These are phyloP conservation scores for Fibroporia radiculosa DNA, from an alignment of 768 basidiomycete species.

Conservation along the genomic window DNA sequence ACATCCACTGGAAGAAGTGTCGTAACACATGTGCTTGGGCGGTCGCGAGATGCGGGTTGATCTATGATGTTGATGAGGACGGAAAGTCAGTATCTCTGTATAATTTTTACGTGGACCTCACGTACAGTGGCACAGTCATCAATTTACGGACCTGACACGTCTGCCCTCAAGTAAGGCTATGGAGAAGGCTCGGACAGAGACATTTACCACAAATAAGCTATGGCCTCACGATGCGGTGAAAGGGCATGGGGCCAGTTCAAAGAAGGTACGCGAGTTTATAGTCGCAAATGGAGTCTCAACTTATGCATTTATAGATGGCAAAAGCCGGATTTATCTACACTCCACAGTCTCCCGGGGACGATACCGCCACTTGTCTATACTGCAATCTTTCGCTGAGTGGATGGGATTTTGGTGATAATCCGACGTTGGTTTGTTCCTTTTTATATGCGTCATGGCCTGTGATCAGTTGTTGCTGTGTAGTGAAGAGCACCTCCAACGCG, in stretches of 20 bases:
- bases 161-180: slow-evolving; percentile 60
- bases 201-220: slow-evolving; percentile 44
- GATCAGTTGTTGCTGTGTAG: slow-evolving; percentile 29
- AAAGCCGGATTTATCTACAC: slow-evolving; percentile 83
- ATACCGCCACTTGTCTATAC: slow-evolving; percentile 80
- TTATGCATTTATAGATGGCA: slow-evolving; percentile 55
- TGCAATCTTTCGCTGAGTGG: slow-evolving; percentile 74
- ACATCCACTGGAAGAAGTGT: slow-evolving; percentile 73
- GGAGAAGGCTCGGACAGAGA: slow-evolving; percentile 65
- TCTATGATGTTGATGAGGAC: slow-evolving; percentile 45
- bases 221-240: slow-evolving; percentile 65
- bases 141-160: slow-evolving; percentile 49
- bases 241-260: slow-evolving; percentile 63
- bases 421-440: slow-evolving; percentile 52
- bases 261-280: slow-evolving; percentile 36
- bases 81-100: slow-evolving; percentile 40
- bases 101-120: not conserved
- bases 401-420: slow-evolving; percentile 86
- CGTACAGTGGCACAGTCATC: slow-evolving; percentile 36
- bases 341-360: slow-evolving; percentile 60
- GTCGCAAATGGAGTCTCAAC: not conserved
- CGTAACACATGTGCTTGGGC: slow-evolving; percentile 73
- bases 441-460: not conserved
- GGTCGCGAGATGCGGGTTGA: slow-evolving; percentile 62
- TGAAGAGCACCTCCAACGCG: slow-evolving; percentile 69